Base-by-base conservation (phyloP, 2,329 filamentous ascomycete species). In the Pseudogymnoascus pannorum region DNA sequence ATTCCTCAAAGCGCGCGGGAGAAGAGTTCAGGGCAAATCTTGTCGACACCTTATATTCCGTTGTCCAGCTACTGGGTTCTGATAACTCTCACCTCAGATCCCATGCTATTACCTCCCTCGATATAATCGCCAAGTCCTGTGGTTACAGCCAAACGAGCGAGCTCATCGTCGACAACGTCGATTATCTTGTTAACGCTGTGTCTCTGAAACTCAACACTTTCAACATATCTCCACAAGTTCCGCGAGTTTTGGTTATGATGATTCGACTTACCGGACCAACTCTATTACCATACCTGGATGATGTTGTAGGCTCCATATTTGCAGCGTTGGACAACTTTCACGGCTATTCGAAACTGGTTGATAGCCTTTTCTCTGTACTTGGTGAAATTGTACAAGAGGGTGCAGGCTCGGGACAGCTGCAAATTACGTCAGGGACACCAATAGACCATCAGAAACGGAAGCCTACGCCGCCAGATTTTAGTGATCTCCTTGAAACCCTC, bases 141-240 rank as follows among this genome's bases (percentile, higher is more conserved):
- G 85, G 83, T 1, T 99, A 97, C 69, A 64, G 71, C 0, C 86
- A 81, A 67, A 88, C 93, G 4, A 87, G 88, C 24, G 85, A 89
- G 14, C 78, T 99, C 66, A 87, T 99, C 38, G 83, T 97, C 26
- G 86, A 89, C 59, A 99, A 99, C 64, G 92, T 91, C 14, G 94
- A 99, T 73, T 99, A 99, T 72, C 89, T 99, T 75, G 87, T 97
- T 64, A 97, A 97, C 70, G 91, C 94, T 0, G 85, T 99, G 14
- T 91, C 90, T 0, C 75, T 97, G 63, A 89, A 92, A 64, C 81
- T 99, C 6, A 97, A 96, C 68, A 91, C 90, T 0, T 91, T 97
- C 66, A 92, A 97, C 66, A 87, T 97, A 59, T 93, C 92, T 0
- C 92, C 93, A 1, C 89, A 96, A 65, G 92, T 91, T 2, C 92